Evolutionary conservation across 441 rosid species (phyloP), one percentile per base, ranked within the genome.

Genomic region (Erodium moschatum): DNA sequence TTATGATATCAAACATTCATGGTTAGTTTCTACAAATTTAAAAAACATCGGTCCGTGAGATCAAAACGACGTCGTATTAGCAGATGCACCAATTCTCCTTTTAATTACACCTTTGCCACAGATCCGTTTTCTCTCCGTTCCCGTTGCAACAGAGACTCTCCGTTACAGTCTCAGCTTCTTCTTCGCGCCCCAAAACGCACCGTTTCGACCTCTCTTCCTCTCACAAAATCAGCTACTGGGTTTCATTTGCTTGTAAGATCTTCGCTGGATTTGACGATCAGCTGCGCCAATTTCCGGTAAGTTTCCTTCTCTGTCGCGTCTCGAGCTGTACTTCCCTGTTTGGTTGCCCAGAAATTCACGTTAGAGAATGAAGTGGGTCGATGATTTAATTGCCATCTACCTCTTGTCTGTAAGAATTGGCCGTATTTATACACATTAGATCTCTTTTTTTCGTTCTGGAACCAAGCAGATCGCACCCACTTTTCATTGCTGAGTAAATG

Each of bases 401-500:
- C 18, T 56, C 6, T 56, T 56, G 27, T 8, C 62, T 56, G 8
- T 56, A 9, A 16, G 21, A 16, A 19, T 56, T 56, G 46, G 46
- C 1, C 11, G 46, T 11, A 24, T 24, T 24, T 24, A 24, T 24
- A 24, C 27, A 24, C 27, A 24, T 24, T 24, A 24, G 27, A 24
- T 24, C 27, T 24, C 27, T 24, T 24, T 24, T 24, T 24, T 24
- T 24, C 20, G 20, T 52, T 1, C 16, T 52, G 60, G 60, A 2
- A 56, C 62, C 62, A 56, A 56, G 24, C 62, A 56, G 62, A 56
- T 56, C 62, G 11, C 21, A 56, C 62, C 24, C 24, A 56, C 24
- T 56, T 56, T 56, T 18, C 24, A 9, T 56, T 16, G 1, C 2
- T 18, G 27, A 19, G 62, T 56, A 16, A 18, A 15, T 18, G 62